A percentile compares a stretch with the other conserved stretches of the same genome.
These are phyloP conservation scores for Mycena sp. DNA, from an alignment of 1,284 basidiomycete genomes.

Conservation along the genomic window DNA sequence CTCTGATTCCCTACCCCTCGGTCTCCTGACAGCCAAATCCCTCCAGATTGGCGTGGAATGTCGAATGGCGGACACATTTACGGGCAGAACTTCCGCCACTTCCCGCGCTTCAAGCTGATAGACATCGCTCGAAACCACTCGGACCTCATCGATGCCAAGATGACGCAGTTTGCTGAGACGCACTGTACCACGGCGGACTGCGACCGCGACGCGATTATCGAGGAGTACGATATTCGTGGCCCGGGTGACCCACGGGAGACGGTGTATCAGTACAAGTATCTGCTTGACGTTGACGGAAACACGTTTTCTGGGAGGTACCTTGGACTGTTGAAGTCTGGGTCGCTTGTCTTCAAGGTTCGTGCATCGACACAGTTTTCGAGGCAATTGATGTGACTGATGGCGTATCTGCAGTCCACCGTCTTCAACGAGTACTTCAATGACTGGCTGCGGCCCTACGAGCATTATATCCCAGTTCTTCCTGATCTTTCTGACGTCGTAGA, in stretches of 20 bases:
- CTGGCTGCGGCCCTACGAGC: slow-evolving; percentile 22
- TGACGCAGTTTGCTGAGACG: neutral
- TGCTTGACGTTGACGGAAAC: slow-evolving; percentile 19
- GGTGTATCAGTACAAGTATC: slow-evolving; percentile 14
- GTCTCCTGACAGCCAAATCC: neutral
- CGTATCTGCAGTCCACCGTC: slow-evolving; percentile 2
- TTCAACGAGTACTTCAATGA: slow-evolving; percentile 17
- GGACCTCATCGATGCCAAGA: slow-evolving; percentile 16
- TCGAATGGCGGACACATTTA: slow-evolving; percentile 18
- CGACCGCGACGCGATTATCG: slow-evolving; percentile 3
- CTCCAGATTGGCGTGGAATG: slow-evolving; percentile 22
- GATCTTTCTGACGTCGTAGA: slow-evolving; percentile 18
- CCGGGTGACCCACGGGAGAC: neutral
- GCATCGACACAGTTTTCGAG: neutral
- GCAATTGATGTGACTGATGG: neutral
- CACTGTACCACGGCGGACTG: slow-evolving; percentile 6
- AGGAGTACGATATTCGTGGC: slow-evolving; percentile 14
- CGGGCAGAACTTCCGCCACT: slow-evolving; percentile 11
- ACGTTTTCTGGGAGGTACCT: slow-evolving; percentile 14
- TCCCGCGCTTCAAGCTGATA: slow-evolving; percentile 15
- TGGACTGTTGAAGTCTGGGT: slow-evolving; percentile 4
- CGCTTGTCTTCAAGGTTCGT: slow-evolving; percentile 14
- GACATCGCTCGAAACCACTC: slow-evolving; percentile 10
- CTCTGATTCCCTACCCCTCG: neutral
- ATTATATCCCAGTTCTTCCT: slow-evolving; percentile 12